phyloP scores from a whole-genome alignment of 1,139 yeast genomes.

The Lodderomyces oxycetoniae region DNA sequence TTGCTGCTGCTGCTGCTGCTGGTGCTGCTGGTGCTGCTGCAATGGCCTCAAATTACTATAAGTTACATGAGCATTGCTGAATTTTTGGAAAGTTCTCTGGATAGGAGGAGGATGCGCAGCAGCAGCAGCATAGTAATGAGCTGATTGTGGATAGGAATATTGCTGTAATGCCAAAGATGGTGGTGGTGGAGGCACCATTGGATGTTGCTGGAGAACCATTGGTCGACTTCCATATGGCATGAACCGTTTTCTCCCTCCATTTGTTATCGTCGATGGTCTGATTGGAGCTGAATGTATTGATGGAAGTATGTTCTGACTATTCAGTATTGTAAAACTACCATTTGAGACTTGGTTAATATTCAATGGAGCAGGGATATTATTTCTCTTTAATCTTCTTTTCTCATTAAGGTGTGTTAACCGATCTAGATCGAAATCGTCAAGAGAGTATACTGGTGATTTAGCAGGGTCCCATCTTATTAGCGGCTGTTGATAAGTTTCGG shows the following conservation, averaged over 20 bases:
- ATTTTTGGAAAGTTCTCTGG: conserved; percentile 7
- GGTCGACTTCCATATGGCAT: no score
- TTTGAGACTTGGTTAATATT: conserved; percentile 15
- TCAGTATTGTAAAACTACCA: not conserved
- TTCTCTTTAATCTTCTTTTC: conserved; percentile 38
- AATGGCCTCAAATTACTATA: conserved; percentile 8
- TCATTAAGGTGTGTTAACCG: conserved; percentile 10
- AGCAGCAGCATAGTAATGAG: conserved; percentile 5
- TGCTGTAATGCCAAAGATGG: not conserved
- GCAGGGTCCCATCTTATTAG: no score
- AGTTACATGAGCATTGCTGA: conserved; percentile 11
- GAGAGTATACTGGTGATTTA: conserved; percentile 12
- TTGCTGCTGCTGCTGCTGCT: conserved; percentile 3
- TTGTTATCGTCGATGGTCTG: conserved; percentile 16
- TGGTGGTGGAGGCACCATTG: conserved; percentile 6
- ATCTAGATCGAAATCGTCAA: conserved; percentile 13
- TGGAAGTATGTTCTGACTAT: conserved; percentile 19
- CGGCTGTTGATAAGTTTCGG: conserved; percentile 1
- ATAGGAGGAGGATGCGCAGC: conserved; percentile 8
- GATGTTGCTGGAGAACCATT: no score
- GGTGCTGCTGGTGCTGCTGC: conserved; percentile 7
- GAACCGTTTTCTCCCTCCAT: no score
- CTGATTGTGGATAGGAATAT: not conserved
- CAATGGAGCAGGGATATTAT: conserved; percentile 44
- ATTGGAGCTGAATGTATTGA: conserved; percentile 45